Percentiles rank a stretch among this genome's conserved stretches.
Conservation (phyloP, 345 rosid genomes). For the Arabidopsis arenosa region DNA sequence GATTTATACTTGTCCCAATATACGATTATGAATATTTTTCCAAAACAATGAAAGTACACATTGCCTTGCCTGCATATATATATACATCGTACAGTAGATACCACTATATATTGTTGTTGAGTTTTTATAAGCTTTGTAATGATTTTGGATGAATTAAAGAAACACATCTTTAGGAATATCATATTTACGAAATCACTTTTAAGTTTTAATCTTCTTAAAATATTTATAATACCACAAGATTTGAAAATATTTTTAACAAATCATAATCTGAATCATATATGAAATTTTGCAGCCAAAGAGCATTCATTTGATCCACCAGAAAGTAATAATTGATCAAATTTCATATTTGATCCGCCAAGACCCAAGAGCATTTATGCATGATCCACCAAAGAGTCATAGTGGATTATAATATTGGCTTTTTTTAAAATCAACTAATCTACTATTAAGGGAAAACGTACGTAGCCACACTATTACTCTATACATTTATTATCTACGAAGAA, state of each 20-base stretch:
- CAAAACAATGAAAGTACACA: no score
- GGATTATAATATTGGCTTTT: neutral
- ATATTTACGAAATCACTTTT: no score
- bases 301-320: neutral
- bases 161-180: no score
- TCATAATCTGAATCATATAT: no score
- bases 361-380: neutral
- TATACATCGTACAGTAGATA: neutral
- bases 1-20: no score
- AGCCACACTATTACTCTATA: neutral
- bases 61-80: neutral
- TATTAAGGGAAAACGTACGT: neutral
- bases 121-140: neutral
- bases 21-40: no score
- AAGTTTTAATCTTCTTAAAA: no score
- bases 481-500: slow-evolving; percentile 11
- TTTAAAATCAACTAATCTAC: neutral
- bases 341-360: no score
- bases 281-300: neutral
- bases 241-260: no score
- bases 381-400: neutral
- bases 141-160: neutral
- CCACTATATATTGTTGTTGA: neutral
- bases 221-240: no score
- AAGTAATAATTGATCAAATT: no score